A percentile compares a stretch with the other conserved stretches of the same genome.
phyloP scores from a whole-genome alignment of 768 basidiomycete species.

The Suillus fuscotomentosus region DNA sequence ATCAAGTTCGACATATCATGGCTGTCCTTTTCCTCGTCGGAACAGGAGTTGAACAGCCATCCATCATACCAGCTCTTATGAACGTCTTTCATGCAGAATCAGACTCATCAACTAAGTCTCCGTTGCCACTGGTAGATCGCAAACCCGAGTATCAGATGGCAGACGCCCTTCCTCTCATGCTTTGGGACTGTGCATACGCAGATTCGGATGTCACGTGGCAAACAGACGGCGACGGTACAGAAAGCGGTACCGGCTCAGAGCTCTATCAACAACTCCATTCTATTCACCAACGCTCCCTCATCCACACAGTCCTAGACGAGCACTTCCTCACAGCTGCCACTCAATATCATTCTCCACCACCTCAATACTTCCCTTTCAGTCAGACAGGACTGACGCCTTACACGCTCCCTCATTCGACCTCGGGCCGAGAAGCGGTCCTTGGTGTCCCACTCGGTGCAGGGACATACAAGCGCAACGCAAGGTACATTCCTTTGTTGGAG shows the following conservation, averaged over 20 bases:
- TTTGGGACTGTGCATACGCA: not conserved
- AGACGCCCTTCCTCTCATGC: conserved; percentile 63
- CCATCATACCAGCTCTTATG: conserved; percentile 68
- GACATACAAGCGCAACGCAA: not conserved
- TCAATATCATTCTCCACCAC: not conserved
- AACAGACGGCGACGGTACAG: not conserved
- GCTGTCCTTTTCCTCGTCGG: conserved; percentile 89
- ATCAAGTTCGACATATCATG: conserved; percentile 96
- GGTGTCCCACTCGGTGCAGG: not conserved
- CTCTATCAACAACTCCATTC: not conserved
- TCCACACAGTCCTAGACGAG: not conserved
- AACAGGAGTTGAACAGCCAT: conserved; percentile 70
- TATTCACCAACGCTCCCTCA: not conserved
- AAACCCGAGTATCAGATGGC: conserved; percentile 97
- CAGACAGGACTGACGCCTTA: not conserved
- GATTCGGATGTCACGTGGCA: not conserved
- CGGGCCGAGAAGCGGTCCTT: not conserved
- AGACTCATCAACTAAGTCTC: conserved; percentile 6
- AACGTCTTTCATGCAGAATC: conserved; percentile 50
- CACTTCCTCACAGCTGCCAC: not conserved
- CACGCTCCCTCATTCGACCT: not conserved
- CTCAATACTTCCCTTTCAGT: not conserved
- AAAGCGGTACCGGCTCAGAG: not conserved
- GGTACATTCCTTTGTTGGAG: not conserved
- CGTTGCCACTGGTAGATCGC: conserved; percentile 52